Conservation (phyloP, 23 red algal genomes). For the Agarophyton chilense region DNA sequence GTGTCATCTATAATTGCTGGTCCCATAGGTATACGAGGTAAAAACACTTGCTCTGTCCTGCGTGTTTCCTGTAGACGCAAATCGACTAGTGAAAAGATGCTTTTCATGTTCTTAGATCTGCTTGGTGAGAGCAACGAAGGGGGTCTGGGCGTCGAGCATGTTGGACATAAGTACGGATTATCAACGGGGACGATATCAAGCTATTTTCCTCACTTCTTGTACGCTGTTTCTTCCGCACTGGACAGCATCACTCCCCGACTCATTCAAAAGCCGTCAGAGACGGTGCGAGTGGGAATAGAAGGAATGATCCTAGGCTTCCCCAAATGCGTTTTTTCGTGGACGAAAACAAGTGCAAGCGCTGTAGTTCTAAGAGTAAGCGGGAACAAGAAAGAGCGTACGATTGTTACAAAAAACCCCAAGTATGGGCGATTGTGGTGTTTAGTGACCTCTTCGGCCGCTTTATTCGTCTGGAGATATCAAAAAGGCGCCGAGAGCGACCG, state of each 20-base stretch:
- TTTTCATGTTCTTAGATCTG: too few relatives aligned
- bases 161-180: conserved; percentile 10
- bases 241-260: neutral
- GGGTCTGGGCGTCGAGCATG: too few relatives aligned
- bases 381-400: conserved; percentile 39
- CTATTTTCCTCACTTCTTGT: conserved; percentile 15
- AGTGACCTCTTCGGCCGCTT: conserved; percentile 38
- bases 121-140: too few relatives aligned
- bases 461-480: conserved; percentile 16
- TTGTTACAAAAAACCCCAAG: conserved; percentile 37
- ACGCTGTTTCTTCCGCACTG: neutral
- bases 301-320: conserved; percentile 10
- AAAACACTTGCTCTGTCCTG: too few relatives aligned
- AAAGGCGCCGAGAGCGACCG: conserved; percentile 24
- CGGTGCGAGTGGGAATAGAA: neutral
- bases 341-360: conserved; percentile 12
- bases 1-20: too few relatives aligned
- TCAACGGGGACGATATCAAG: conserved; percentile 20
- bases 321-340: conserved; percentile 52
- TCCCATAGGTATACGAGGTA: too few relatives aligned
- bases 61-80: too few relatives aligned
- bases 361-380: neutral
- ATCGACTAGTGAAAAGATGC: too few relatives aligned
- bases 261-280: neutral
- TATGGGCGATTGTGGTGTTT: conserved; percentile 33